phyloP scores from a whole-genome alignment of 495 filamentous ascomycete genomes.

The Cryomyces minteri region DNA sequence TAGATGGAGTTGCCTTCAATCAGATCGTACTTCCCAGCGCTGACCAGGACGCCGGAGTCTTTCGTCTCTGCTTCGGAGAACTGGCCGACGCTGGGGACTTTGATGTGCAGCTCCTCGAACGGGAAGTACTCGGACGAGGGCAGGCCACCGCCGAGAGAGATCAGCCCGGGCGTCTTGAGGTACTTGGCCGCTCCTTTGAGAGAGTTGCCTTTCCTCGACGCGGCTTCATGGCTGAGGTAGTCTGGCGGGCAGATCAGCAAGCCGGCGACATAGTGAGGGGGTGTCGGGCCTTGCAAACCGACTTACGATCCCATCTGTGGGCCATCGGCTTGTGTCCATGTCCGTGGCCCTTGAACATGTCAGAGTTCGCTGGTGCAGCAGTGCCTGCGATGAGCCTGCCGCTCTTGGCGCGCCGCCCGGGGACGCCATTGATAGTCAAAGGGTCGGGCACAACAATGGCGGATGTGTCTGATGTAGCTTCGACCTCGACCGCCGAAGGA shows the following conservation, averaged over 20 bases:
- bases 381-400: slow-evolving; percentile 52
- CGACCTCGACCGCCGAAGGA: slow-evolving; percentile 7
- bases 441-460: slow-evolving; percentile 30
- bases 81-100: slow-evolving; percentile 43
- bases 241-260: slow-evolving; percentile 16
- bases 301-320: slow-evolving; percentile 72
- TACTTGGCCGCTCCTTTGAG: slow-evolving; percentile 65
- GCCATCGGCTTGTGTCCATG: slow-evolving; percentile 54
- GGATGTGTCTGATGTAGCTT: slow-evolving; percentile 12
- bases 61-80: slow-evolving; percentile 36
- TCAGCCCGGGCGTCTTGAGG: slow-evolving; percentile 52
- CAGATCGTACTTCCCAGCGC: slow-evolving; percentile 68
- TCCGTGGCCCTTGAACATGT: slow-evolving; percentile 65
- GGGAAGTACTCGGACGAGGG: slow-evolving; percentile 85
- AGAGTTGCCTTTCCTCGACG: slow-evolving; percentile 13
- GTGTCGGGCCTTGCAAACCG: background rate
- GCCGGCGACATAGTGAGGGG: slow-evolving; percentile 1
- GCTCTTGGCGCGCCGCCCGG: slow-evolving; percentile 45
- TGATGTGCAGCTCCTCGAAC: slow-evolving; percentile 46
- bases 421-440: slow-evolving; percentile 52
- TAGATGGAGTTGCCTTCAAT: slow-evolving; percentile 42
- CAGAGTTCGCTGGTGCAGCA: slow-evolving; percentile 58
- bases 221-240: slow-evolving; percentile 35
- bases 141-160: slow-evolving; percentile 84
- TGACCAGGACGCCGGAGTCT: slow-evolving; percentile 30